phyloP scores from a whole-genome alignment of 2,329 filamentous ascomycete genomes.

The Aspergillus flavus region DNA sequence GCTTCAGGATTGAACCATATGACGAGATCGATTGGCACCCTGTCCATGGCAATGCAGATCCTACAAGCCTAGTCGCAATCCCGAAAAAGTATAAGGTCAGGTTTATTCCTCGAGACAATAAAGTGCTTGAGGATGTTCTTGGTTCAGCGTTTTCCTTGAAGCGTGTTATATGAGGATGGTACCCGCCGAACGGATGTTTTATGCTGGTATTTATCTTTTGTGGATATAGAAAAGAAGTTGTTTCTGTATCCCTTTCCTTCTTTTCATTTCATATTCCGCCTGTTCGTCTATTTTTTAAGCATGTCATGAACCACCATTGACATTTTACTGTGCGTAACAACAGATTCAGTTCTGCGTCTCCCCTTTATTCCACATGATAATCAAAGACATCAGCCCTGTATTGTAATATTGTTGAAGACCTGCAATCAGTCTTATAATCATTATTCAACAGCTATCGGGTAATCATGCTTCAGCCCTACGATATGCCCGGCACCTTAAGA shows the following conservation, averaged over 20 bases:
- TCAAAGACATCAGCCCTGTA: neutral
- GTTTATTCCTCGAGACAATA: conserved; percentile 59
- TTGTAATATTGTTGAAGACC: neutral
- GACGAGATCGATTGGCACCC: conserved; percentile 62
- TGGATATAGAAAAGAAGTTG: neutral
- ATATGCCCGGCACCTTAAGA: neutral
- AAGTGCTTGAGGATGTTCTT: conserved; percentile 48
- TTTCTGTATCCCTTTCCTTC: neutral
- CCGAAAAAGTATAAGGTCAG: conserved; percentile 60
- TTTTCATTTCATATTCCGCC: neutral
- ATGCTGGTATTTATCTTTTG: neutral
- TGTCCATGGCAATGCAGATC: conserved; percentile 61
- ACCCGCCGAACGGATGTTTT: neutral
- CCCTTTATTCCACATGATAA: neutral
- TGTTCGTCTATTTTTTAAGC: neutral
- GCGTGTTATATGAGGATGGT: neutral
- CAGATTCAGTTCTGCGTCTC: neutral
- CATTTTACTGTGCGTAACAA: neutral
- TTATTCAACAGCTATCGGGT: neutral
- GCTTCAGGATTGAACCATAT: conserved; percentile 60
- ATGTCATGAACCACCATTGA: neutral
- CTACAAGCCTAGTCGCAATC: conserved; percentile 64
- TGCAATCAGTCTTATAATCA: neutral
- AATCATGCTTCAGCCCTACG: neutral
- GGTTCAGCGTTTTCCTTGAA: conserved; percentile 7